Percentiles rank a stretch among this genome's conserved stretches.
Conservation (phyloP, 2,329 filamentous ascomycete species). For the Thermoascus crustaceus region DNA sequence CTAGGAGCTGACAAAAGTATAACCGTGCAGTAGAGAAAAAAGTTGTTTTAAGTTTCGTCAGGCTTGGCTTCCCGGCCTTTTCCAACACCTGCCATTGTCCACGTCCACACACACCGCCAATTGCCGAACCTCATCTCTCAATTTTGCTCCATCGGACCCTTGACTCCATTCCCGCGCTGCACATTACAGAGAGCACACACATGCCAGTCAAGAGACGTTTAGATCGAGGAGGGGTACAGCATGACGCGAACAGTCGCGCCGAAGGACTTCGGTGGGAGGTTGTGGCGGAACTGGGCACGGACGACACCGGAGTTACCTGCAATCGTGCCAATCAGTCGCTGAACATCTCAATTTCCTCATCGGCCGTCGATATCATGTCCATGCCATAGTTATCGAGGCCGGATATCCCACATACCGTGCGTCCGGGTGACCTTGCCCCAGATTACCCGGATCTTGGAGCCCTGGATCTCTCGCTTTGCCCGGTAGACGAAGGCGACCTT, state of each 20-base stretch:
- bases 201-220: conserved; percentile 42
- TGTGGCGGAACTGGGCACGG: conserved; percentile 91
- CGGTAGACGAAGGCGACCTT: conserved; percentile 98
- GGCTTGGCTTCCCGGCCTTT: conserved; percentile 10
- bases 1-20: conserved; percentile 18
- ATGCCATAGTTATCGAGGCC: conserved; percentile 4
- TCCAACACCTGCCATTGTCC: conserved; percentile 25
- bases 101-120: conserved; percentile 28
- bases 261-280: conserved; percentile 94
- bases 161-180: conserved; percentile 30
- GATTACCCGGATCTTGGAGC: conserved; percentile 97
- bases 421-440: conserved; percentile 97
- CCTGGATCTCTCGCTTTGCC: conserved; percentile 85
- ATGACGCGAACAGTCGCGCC: conserved; percentile 93
- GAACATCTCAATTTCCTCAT: not conserved
- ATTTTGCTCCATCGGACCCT: conserved; percentile 22
- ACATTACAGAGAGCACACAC: conserved; percentile 6
- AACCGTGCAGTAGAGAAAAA: conserved; percentile 21
- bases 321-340: conserved; percentile 3
- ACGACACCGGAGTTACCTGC: conserved; percentile 95
- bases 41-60: conserved; percentile 17
- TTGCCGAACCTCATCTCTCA: not conserved
- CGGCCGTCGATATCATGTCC: not conserved
- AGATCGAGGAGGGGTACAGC: conserved; percentile 98
- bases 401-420: conserved; percentile 60